phyloP scores from a whole-genome alignment of 345 rosid species.

The Citrus hindsii region DNA sequence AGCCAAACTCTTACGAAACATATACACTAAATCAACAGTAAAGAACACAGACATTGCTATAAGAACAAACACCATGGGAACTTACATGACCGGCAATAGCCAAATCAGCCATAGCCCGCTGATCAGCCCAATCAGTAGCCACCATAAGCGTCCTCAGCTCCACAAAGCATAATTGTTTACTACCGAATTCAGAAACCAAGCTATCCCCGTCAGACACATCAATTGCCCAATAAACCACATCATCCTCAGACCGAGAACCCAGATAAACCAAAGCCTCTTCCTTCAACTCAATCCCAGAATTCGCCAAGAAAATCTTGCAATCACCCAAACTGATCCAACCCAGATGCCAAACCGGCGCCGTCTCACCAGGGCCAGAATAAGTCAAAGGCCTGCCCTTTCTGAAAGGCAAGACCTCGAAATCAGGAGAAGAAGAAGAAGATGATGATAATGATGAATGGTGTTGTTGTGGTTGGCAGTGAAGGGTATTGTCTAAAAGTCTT shows the following conservation, averaged over 20 bases:
- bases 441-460: not conserved
- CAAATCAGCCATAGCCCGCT: constrained; percentile 70
- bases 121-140: constrained; percentile 89
- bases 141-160: constrained; percentile 93
- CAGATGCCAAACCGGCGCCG: constrained; percentile 65
- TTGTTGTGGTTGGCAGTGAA: constrained; percentile 24
- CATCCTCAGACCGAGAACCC: constrained; percentile 62
- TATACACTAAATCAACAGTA: not conserved
- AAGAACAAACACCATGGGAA: constrained; percentile 3
- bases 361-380: constrained; percentile 36
- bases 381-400: constrained; percentile 82
- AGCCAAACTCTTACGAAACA: not conserved
- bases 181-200: constrained; percentile 42
- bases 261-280: constrained; percentile 66
- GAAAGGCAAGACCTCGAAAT: constrained; percentile 75
- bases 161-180: constrained; percentile 55
- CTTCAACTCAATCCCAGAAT: constrained; percentile 45
- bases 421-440: constrained; percentile 27
- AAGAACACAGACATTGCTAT: not conserved
- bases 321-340: constrained; percentile 76
- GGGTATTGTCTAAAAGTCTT: constrained; percentile 38
- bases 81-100: constrained; percentile 97
- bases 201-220: constrained; percentile 48
- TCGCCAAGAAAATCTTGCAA: constrained; percentile 42
- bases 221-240: constrained; percentile 76